Base-by-base conservation (phyloP, 371 early-diverging fungal species). In the Racocetra persica region DNA sequence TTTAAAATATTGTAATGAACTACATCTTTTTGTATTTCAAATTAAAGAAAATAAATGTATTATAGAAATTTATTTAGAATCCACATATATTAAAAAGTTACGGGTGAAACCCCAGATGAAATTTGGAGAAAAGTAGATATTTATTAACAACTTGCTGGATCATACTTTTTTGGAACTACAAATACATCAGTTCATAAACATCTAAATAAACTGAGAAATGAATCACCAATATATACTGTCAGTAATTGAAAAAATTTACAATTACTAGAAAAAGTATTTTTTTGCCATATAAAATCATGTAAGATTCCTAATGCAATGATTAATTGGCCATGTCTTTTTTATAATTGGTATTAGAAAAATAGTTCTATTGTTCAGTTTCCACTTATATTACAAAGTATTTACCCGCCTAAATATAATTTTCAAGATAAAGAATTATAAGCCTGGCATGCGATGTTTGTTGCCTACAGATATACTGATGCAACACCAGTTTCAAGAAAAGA, bases 301-400 rank as follows among this genome's bases (percentile, higher is more conserved):
- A 63, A 63, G 26, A 63, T 63, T 63, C 28, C 28, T 4, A 63
- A 28, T 63, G 7, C 65, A 32, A 63, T 63, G 28, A 63, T 63
- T 63, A 32, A 63, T 63, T 63, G 28, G 28, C 24, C 4, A 16
- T 0, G 11, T 4, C 11, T 67, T 41, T 67, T 67, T 41, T 4
- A 16, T 67, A 20, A 67, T 41, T 67, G 41, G 41, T n/a, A 41
- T 11, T 0, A 67, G 18, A 1, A 67, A 67, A 1, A 36, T 3
- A 67, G 22, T 14, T 41, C 41, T 8, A 41, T 67, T 24, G n/a
- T 67, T 67, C 41, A 36, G 36, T 36, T 66, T 66, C 10, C 16
- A 7, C 14, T 18, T 36, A 66, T 66, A 62, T 66, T 66, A 26
- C 24, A 62, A 24, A 22, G 4, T 4, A 62, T 62, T 22, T 62